Base-by-base conservation (phyloP, 2,329 filamentous ascomycete genomes). In the Neofusicoccum sp. region DNA sequence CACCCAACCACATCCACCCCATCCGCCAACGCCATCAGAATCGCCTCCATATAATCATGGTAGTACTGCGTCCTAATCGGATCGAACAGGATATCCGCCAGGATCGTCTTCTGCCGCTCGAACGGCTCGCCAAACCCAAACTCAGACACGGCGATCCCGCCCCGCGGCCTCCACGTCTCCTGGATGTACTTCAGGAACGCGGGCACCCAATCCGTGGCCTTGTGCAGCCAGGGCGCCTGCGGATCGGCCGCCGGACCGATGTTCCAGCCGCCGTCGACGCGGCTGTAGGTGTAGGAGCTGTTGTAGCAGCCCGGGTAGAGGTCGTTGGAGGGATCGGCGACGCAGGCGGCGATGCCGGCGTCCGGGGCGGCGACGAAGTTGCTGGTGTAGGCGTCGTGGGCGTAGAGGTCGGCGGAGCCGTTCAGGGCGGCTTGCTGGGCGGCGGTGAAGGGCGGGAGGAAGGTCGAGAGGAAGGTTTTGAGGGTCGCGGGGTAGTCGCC, bases 401-500 rank as follows among this genome's bases (percentile, higher is more conserved):
- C 73, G 61, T 71, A 76, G 62, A 74, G 68, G 59, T 77, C 74
- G 3, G 65, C 64, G 3, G 69, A 67, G n/a, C 71, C 71, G 26
- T 68, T 68, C 58, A 75, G 74, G 26, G 63, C 38, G 11, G 62
- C 54, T 48, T 73, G 73, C 56, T 76, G 65, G 16, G 66, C 66
- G 1, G 65, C 63, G 1, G 73, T 74, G 53, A 75, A 75, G 2
- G 62, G 57, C 0, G 65, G 67, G 6, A 75, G 63, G 65, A 75
- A 74, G 6, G 62, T 67, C 4, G 64, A 65, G 20, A 76, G 64
- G 61, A 72, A 73, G 14, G 67, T 64, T 60, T 76, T 76, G 8
- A 79, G 67, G 0, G 68, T 71, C 1, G 70, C 63, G 0, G 77
- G 77, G 40, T 80, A 81, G 63, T 81, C 78, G 48, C 78, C 70